Evolutionary conservation across 1,284 basidiomycete genomes (phyloP).

Genomic region (Earliella scabrosa): DNA sequence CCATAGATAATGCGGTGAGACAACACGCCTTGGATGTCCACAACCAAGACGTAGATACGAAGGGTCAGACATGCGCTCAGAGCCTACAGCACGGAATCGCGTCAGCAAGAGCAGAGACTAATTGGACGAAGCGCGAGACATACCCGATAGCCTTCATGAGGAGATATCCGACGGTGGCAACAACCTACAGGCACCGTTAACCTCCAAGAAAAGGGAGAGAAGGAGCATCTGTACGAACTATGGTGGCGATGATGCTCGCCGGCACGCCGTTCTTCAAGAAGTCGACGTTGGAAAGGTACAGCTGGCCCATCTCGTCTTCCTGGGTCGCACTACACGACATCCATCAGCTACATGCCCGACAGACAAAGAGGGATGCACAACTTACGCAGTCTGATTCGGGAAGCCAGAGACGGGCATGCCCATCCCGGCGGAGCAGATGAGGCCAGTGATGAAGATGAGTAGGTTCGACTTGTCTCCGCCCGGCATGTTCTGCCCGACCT

Average conservation of each 20-base stretch:
- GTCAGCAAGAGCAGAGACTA: not conserved
- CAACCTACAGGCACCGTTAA: slow-evolving; percentile 53
- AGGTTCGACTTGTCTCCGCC: slow-evolving; percentile 73
- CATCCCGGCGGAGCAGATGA: slow-evolving; percentile 97
- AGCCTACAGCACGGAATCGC: not conserved
- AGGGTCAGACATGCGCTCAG: not conserved
- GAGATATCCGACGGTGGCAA: slow-evolving; percentile 81
- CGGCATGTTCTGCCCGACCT: slow-evolving; percentile 79
- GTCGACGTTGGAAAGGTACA: slow-evolving; percentile 85
- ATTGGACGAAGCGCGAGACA: slow-evolving; percentile 22
- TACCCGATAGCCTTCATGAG: slow-evolving; percentile 76
- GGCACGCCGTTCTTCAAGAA: slow-evolving; percentile 95
- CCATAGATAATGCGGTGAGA: too few species aligned
- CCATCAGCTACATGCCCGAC: not conserved
- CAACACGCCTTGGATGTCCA: too few species aligned
- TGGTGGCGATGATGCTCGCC: slow-evolving; percentile 85
- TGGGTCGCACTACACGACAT: slow-evolving; percentile 74
- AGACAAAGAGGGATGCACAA: slow-evolving; percentile 29
- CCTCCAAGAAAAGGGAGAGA: slow-evolving; percentile 1
- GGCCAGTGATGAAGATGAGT: slow-evolving; percentile 89
- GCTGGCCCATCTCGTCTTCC: slow-evolving; percentile 93
- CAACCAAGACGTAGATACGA: too few species aligned
- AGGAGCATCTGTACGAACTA: slow-evolving; percentile 52
- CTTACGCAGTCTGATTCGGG: slow-evolving; percentile 94
- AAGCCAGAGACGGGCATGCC: slow-evolving; percentile 98